These are phyloP conservation scores for Trichosporon sp. DNA, from an alignment of 1,284 basidiomycete genomes.

Conservation along the genomic window DNA sequence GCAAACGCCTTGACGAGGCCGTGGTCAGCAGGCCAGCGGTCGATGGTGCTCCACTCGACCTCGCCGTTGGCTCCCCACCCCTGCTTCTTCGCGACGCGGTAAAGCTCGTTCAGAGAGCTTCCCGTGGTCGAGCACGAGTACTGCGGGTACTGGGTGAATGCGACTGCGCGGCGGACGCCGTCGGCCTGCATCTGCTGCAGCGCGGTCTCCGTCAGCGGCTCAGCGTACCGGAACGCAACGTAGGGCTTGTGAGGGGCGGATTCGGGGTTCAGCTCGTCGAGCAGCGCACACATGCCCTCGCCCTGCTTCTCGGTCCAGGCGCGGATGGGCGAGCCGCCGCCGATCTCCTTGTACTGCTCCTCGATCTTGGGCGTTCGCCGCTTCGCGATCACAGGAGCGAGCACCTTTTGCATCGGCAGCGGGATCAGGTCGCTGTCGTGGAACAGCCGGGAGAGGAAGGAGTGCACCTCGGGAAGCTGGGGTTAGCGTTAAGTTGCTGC, in stretches of 20 bases:
- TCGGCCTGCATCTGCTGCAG: constrained; percentile 83
- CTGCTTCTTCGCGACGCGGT: constrained; percentile 60
- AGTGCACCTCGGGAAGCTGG: constrained; percentile 79
- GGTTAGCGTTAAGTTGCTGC: constrained; percentile 7
- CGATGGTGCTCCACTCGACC: constrained; percentile 96
- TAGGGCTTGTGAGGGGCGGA: constrained; percentile 97
- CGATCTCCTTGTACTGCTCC: constrained; percentile 90
- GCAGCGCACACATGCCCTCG: constrained; percentile 80
- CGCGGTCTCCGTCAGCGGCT: constrained; percentile 82
- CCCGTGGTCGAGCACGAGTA: constrained; percentile 99
- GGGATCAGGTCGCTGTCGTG: constrained; percentile 95
- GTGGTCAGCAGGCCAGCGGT: constrained; percentile 94
- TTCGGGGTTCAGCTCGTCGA: constrained; percentile 89
- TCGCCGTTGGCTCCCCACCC: constrained; percentile 59
- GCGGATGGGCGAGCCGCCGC: constrained; percentile 97
- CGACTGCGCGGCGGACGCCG: constrained; percentile 88
- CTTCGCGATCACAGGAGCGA: constrained; percentile 87
- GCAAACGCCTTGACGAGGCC: constrained; percentile 93
- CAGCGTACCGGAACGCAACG: constrained; percentile 90
- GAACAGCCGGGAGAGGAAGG: constrained; percentile 92
- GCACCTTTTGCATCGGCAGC: constrained; percentile 82
- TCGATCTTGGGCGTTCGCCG: constrained; percentile 94
- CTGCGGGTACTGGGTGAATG: constrained; percentile 98
- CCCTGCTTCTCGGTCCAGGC: constrained; percentile 88
- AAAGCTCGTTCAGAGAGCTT: constrained; percentile 93